A percentile compares a stretch with the other conserved stretches of the same genome.
These are phyloP conservation scores for Colletotrichum salicis DNA, from an alignment of 2,329 filamentous ascomycete genomes.

Conservation along the genomic window DNA sequence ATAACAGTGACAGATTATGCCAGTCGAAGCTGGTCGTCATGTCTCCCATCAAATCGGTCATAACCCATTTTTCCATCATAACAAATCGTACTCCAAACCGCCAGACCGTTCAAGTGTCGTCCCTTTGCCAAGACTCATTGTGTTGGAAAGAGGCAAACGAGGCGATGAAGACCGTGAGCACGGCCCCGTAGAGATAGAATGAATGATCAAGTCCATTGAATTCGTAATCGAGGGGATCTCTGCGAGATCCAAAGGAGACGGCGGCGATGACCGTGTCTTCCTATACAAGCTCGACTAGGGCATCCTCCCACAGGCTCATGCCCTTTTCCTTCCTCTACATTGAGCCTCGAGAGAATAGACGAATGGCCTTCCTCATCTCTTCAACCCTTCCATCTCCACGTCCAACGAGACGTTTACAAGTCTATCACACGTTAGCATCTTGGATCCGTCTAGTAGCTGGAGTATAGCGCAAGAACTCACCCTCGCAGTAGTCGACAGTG, in stretches of 20 bases:
- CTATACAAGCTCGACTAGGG: constrained; percentile 15
- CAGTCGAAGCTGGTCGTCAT: not conserved
- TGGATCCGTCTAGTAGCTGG: not conserved
- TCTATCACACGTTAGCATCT: constrained; percentile 8
- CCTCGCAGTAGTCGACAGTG: constrained; percentile 54
- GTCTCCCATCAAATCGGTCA: constrained; percentile 9
- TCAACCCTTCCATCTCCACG: not conserved
- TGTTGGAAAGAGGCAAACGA: not conserved
- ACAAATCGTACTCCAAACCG: constrained; percentile 4
- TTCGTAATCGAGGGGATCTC: constrained; percentile 11
- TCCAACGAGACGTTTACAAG: constrained; percentile 23
- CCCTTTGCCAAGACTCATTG: not conserved
- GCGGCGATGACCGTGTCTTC: not conserved
- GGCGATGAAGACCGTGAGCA: not conserved
- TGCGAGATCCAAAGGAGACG: not conserved
- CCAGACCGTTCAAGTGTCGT: not conserved
- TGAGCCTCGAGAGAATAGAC: constrained; percentile 16
- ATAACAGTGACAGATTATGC: not conserved
- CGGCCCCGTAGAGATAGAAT: not conserved
- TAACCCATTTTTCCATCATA: constrained; percentile 28
- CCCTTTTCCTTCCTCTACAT: not conserved
- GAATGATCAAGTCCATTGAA: constrained; percentile 10
- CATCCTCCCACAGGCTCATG: not conserved
- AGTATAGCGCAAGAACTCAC: not conserved
- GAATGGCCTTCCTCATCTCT: constrained; percentile 7